phyloP scores from a whole-genome alignment of 1,284 basidiomycete species.

The Mycosarcoma mackinlayi region DNA sequence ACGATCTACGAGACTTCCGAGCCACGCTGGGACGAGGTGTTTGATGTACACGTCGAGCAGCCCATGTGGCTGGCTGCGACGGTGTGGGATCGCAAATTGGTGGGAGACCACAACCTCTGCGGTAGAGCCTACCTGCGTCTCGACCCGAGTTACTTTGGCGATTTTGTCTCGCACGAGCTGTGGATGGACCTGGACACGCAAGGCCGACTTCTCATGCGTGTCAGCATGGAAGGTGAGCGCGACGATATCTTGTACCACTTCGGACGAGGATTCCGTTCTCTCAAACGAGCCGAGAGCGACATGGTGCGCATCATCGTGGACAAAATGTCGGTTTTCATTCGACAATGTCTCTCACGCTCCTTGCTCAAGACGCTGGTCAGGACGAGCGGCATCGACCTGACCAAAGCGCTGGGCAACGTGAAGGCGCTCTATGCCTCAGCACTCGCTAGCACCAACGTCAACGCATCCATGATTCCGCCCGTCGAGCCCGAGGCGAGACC shows the following conservation, averaged over 20 bases:
- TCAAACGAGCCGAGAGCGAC: slow-evolving; percentile 93
- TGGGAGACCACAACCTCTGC: slow-evolving; percentile 78
- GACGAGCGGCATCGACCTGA: slow-evolving; percentile 63
- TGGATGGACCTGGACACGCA: slow-evolving; percentile 91
- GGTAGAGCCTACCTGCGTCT: slow-evolving; percentile 92
- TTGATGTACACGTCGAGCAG: slow-evolving; percentile 84
- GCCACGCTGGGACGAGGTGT: slow-evolving; percentile 97
- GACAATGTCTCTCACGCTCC: slow-evolving; percentile 83
- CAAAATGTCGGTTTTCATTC: slow-evolving; percentile 97
- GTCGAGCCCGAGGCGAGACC: slow-evolving; percentile 53
- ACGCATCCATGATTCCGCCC: slow-evolving; percentile 60
- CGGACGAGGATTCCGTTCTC: slow-evolving; percentile 89
- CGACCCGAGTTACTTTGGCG: slow-evolving; percentile 87
- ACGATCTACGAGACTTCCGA: slow-evolving; percentile 91
- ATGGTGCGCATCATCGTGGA: slow-evolving; percentile 98
- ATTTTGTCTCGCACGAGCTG: slow-evolving; percentile 88
- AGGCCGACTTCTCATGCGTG: slow-evolving; percentile 84
- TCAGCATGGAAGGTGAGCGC: slow-evolving; percentile 98
- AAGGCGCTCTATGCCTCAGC: slow-evolving; percentile 65
- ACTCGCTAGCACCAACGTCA: slow-evolving; percentile 59
- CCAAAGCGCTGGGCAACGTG: slow-evolving; percentile 66
- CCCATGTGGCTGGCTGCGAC: slow-evolving; percentile 97
- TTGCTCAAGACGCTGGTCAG: slow-evolving; percentile 72
- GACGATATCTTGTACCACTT: slow-evolving; percentile 98
- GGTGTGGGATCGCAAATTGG: slow-evolving; percentile 85